These are phyloP conservation scores for Neckera pumila DNA, from an alignment of 225 moss, liverwort and hornwort species.

Conservation along the genomic window DNA sequence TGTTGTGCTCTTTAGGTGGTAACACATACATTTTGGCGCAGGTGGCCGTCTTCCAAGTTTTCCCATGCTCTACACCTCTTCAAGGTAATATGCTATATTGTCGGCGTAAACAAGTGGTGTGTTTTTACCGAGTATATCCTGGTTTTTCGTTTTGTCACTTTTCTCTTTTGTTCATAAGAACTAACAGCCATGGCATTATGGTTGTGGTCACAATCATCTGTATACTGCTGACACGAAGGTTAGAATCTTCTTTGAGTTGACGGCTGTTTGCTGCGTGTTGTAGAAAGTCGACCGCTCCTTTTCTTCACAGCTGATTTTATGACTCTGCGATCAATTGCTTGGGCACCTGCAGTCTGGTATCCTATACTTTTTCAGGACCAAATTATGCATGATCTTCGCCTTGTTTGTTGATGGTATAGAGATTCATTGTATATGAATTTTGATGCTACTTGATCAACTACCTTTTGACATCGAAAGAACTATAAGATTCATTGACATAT, in stretches of 20 bases:
- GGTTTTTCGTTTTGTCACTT: not conserved
- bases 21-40: slow-evolving; percentile 14
- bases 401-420: not conserved
- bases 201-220: not conserved
- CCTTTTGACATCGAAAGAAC: not conserved
- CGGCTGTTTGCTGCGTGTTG: not conserved
- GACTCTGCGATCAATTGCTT: slow-evolving; percentile 77
- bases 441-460: not conserved
- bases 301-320: slow-evolving; percentile 82
- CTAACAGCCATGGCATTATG: not conserved
- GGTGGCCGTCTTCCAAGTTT: slow-evolving; percentile 80
- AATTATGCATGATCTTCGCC: not conserved
- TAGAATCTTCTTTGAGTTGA: not conserved
- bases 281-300: slow-evolving; percentile 69
- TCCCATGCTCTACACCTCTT: slow-evolving; percentile 22
- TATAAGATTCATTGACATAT: not conserved
- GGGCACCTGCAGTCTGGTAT: slow-evolving; percentile 86
- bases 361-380: not conserved
- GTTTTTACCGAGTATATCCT: not conserved
- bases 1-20: not conserved
- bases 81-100: slow-evolving; percentile 22
- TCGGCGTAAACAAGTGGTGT: not conserved
- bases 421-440: not conserved
- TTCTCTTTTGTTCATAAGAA: not conserved
- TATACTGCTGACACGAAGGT: not conserved